Percentiles rank a stretch among this genome's conserved stretches.
Evolutionary conservation across 208 protist genomes (phyloP).

Genomic region (Herpetomonas tarakana): DNA sequence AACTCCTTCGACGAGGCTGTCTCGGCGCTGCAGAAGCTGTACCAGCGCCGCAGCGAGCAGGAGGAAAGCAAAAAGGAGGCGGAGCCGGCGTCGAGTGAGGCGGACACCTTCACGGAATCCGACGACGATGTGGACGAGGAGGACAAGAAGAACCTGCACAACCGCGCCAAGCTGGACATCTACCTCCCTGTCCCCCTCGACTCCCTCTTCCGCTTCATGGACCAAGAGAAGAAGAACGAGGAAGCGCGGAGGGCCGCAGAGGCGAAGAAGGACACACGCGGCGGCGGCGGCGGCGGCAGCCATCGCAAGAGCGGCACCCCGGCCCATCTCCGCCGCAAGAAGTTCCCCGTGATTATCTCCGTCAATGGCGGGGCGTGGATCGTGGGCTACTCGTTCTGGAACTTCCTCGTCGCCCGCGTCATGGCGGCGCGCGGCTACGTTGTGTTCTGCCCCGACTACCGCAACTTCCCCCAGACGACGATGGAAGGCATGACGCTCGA

Average conservation of each 20-base stretch:
- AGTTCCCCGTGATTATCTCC: slow-evolving; percentile 75
- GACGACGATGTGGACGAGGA: slow-evolving; percentile 68
- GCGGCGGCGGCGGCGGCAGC: neutral
- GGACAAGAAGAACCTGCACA: slow-evolving; percentile 74
- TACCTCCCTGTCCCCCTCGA: slow-evolving; percentile 74
- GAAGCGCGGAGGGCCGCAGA: neutral
- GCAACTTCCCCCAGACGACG: slow-evolving; percentile 90
- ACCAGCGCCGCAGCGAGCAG: slow-evolving; percentile 20
- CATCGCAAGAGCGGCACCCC: neutral
- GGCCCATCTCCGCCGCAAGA: slow-evolving; percentile 29
- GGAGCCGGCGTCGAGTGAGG: neutral
- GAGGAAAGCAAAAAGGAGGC: slow-evolving; percentile 12
- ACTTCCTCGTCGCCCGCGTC: slow-evolving; percentile 58
- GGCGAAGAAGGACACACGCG: neutral
- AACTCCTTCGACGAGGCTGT: slow-evolving; percentile 46
- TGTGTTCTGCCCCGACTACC: slow-evolving; percentile 91
- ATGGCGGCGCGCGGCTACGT: slow-evolving; percentile 57
- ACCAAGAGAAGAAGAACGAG: slow-evolving; percentile 34
- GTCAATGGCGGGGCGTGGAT: slow-evolving; percentile 83
- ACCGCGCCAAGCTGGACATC: slow-evolving; percentile 79
- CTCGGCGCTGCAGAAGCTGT: slow-evolving; percentile 24
- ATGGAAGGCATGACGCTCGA: slow-evolving; percentile 90
- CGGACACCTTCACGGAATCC: slow-evolving; percentile 21
- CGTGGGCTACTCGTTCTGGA: slow-evolving; percentile 71
- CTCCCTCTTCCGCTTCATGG: slow-evolving; percentile 66